Evolutionary conservation across 805 yeast genomes (phyloP).

Genomic region (Monosporozyma aquatica): DNA sequence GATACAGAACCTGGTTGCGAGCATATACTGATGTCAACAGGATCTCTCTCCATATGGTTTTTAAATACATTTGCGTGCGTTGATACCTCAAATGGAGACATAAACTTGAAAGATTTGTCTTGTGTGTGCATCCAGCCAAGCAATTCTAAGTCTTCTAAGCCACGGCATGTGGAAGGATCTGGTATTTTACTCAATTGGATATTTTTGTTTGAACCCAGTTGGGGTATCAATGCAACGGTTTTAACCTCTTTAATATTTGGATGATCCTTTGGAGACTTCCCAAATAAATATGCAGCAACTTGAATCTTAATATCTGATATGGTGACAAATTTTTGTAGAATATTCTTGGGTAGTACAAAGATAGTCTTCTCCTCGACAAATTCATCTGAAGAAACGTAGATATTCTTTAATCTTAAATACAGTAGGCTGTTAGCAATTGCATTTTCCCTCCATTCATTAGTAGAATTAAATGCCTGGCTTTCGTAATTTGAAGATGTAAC

Average conservation of each 20-base stretch:
- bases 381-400: conserved; percentile 63
- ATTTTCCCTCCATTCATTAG: conserved; percentile 82
- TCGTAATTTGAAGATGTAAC: conserved; percentile 88
- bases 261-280: conserved; percentile 67
- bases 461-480: conserved; percentile 71
- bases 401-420: conserved; percentile 63
- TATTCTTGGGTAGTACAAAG: conserved; percentile 73
- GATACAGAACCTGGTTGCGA: conserved; percentile 82
- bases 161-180: conserved; percentile 21
- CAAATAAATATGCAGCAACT: conserved; percentile 74
- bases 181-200: conserved; percentile 48
- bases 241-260: conserved; percentile 66
- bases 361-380: conserved; percentile 51
- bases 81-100: conserved; percentile 65
- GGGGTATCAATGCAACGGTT: conserved; percentile 76
- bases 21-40: conserved; percentile 55
- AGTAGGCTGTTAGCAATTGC: conserved; percentile 73
- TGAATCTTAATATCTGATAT: conserved; percentile 75
- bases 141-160: conserved; percentile 54
- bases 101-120: conserved; percentile 49
- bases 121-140: conserved; percentile 95
- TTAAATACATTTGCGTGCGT: conserved; percentile 39
- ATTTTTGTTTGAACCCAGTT: conserved; percentile 61
- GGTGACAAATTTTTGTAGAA: conserved; percentile 66
- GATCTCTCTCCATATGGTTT: conserved; percentile 30